These are phyloP conservation scores for Trematosphaeria pertusa DNA, from an alignment of 2,329 filamentous ascomycete genomes.

Conservation along the genomic window DNA sequence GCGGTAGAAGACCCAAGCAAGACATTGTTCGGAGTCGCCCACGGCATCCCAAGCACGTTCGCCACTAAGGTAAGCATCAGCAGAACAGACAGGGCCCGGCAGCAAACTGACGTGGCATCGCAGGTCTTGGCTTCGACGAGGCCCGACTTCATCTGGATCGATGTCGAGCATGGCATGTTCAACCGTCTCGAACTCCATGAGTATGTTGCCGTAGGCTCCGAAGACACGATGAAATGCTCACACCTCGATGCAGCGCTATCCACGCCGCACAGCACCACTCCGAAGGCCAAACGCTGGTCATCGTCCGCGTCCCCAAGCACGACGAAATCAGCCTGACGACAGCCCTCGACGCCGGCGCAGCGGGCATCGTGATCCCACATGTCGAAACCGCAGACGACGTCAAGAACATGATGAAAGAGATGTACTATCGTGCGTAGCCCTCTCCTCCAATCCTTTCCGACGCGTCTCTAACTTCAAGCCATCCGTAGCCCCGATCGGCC, in stretches of 20 bases:
- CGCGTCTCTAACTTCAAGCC: background rate
- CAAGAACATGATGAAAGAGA: conserved; percentile 29
- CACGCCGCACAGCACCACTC: conserved; percentile 37
- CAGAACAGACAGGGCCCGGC: too few relatives aligned
- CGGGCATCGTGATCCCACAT: conserved; percentile 33
- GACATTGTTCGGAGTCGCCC: conserved; percentile 32
- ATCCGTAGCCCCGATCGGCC: conserved; percentile 20
- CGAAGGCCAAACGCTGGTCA: conserved; percentile 28
- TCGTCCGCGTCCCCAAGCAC: conserved; percentile 33
- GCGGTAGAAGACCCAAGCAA: conserved; percentile 30
- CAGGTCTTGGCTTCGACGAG: conserved; percentile 33
- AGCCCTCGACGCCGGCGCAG: conserved; percentile 33
- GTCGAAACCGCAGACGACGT: conserved; percentile 32
- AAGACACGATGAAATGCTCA: background rate
- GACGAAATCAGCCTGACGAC: conserved; percentile 31
- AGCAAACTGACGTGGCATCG: too few relatives aligned
- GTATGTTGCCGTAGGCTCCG: conserved; percentile 13
- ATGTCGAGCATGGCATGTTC: conserved; percentile 39
- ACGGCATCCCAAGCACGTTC: conserved; percentile 33
- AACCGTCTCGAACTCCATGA: conserved; percentile 32
- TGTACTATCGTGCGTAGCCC: conserved; percentile 23
- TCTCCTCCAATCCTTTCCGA: background rate
- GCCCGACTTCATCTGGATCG: conserved; percentile 36
- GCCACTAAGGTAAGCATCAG: too few relatives aligned
- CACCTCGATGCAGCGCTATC: conserved; percentile 22